phyloP scores from a whole-genome alignment of 1,284 basidiomycete species.

The Cerioporus squamosus region DNA sequence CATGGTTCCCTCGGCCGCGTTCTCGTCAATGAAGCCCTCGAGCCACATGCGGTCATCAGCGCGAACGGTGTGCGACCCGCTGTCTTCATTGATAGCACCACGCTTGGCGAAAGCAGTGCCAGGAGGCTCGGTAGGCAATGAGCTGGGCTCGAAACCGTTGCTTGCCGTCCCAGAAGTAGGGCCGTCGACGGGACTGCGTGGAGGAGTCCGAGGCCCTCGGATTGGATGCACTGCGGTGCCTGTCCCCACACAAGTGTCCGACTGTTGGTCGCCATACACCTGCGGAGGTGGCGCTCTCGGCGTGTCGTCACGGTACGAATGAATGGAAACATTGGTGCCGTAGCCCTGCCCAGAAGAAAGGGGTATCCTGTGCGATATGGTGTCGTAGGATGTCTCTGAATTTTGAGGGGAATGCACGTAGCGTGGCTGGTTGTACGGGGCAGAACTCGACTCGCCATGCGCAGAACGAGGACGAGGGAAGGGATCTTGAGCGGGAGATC shows the following conservation, averaged over 20 bases:
- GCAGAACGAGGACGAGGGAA: constrained; percentile 33
- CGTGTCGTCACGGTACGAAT: constrained; percentile 9
- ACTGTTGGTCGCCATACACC: constrained; percentile 12
- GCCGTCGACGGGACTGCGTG: constrained; percentile 58
- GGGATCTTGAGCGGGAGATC: constrained; percentile 16
- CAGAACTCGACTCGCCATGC: constrained; percentile 10
- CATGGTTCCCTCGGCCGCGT: constrained; percentile 24
- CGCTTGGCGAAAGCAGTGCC: constrained; percentile 13
- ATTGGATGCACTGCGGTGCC: constrained; percentile 1
- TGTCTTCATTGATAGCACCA: constrained; percentile 21
- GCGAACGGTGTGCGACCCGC: constrained; percentile 12
- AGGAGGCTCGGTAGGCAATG: constrained; percentile 5
- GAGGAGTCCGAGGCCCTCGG: constrained; percentile 42
- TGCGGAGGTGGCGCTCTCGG: constrained; percentile 3
- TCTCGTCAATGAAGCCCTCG: constrained; percentile 28
- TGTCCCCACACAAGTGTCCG: not conserved
- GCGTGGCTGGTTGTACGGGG: constrained; percentile 12
- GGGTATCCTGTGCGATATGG: constrained; percentile 2
- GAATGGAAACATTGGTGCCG: constrained; percentile 8
- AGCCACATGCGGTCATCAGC: constrained; percentile 21
- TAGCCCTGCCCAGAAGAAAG: constrained; percentile 5
- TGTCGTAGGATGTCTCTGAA: constrained; percentile 15
- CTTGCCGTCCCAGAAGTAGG: not conserved
- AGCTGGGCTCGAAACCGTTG: constrained; percentile 1
- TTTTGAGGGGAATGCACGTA: constrained; percentile 19